Conservation (phyloP, 306 rosid species). For the Cicer arietinum region DNA sequence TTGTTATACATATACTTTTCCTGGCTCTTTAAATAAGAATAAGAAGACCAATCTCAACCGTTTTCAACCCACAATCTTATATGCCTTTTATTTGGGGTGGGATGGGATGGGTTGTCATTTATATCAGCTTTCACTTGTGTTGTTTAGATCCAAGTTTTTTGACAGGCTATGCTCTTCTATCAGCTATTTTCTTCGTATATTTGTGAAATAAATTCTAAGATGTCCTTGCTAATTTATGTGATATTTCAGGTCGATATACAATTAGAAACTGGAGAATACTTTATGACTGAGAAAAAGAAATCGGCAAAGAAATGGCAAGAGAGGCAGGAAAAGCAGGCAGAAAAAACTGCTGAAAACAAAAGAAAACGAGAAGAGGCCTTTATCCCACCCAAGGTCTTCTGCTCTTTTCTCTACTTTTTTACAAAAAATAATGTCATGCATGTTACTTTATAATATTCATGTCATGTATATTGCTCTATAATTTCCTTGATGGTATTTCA, state of each 20-base stretch:
- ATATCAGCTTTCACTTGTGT: conserved; percentile 8
- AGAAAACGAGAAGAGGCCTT: conserved; percentile 84
- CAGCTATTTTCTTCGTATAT: conserved; percentile 16
- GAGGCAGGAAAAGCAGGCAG: conserved; percentile 77
- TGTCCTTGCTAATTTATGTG: conserved; percentile 14
- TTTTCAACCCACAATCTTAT: background rate
- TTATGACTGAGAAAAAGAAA: conserved; percentile 73
- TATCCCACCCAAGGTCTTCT: conserved; percentile 76
- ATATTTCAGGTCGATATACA: conserved; percentile 77
- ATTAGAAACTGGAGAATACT: conserved; percentile 91
- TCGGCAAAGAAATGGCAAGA: conserved; percentile 92
- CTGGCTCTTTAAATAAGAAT: background rate
- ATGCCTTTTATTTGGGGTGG: background rate
- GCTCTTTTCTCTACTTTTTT: background rate
- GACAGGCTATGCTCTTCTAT: background rate
- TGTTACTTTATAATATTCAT: background rate
- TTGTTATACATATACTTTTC: background rate
- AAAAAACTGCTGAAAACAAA: conserved; percentile 82
- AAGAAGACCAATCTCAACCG: background rate
- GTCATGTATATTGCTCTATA: conserved; percentile 1
- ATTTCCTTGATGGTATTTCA: conserved; percentile 16
- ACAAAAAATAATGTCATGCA: background rate
- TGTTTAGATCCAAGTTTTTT: conserved; percentile 18
- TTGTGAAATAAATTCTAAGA: conserved; percentile 28
- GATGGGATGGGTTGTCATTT: background rate